These are phyloP conservation scores for Saccharomycopsis amapae DNA, from an alignment of 805 yeast species.

Conservation along the genomic window DNA sequence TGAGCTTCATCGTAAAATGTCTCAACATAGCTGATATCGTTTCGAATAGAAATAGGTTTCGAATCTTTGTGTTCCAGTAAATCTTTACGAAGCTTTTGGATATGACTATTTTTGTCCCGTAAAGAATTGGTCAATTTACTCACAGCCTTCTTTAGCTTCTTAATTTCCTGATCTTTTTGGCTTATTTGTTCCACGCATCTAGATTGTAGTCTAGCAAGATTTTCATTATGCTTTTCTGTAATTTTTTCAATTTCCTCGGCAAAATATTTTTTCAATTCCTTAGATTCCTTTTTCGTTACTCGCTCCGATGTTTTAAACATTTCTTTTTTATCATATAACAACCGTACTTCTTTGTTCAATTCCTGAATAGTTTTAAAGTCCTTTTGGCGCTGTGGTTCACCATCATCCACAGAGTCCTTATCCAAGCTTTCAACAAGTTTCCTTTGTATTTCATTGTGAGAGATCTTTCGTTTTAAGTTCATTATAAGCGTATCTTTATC, in stretches of 20 bases:
- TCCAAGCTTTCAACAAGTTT: not conserved
- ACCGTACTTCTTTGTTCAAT: not conserved
- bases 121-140: not conserved
- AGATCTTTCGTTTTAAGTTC: not conserved
- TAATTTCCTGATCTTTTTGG: not conserved
- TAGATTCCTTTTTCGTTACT: not conserved
- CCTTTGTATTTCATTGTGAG: not conserved
- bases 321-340: slow-evolving; percentile 2
- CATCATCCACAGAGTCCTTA: not conserved
- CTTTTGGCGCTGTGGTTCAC: not conserved
- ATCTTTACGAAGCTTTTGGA: not conserved
- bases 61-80: not conserved
- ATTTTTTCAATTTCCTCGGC: slow-evolving; percentile 2
- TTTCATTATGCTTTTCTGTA: not conserved
- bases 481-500: slow-evolving; percentile 13
- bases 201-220: not conserved
- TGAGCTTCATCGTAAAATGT: not conserved
- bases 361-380: not conserved
- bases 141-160: not conserved
- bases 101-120: not conserved
- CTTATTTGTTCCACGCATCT: not conserved
- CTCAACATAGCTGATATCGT: slow-evolving; percentile 5
- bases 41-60: not conserved
- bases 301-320: not conserved
- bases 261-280: not conserved